Evolutionary conservation across 495 filamentous ascomycete genomes (phyloP).

Genomic region (Sporormia fimetaria): DNA sequence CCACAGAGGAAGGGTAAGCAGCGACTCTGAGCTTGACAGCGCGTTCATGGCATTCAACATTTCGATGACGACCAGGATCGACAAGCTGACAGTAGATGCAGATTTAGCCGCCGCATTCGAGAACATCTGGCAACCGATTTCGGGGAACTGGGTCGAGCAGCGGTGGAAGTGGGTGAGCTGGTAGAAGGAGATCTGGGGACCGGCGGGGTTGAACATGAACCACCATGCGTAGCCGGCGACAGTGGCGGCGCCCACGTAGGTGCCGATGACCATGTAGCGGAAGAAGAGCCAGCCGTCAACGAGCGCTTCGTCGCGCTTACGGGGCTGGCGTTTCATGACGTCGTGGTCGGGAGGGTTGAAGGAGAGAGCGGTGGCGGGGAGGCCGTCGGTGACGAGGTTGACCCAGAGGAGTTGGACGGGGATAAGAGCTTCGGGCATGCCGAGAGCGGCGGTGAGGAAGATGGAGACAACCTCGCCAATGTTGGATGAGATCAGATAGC

Average conservation of each 20-base stretch:
- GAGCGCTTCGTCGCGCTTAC: constrained; percentile 83
- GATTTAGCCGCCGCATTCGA: constrained; percentile 76
- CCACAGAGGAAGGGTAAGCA: constrained; percentile 87
- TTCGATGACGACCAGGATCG: constrained; percentile 90
- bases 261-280: constrained; percentile 92
- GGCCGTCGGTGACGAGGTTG: constrained; percentile 94
- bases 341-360: constrained; percentile 98
- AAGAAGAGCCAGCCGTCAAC: constrained; percentile 95
- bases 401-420: constrained; percentile 98
- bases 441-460: constrained; percentile 90
- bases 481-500: constrained; percentile 97
- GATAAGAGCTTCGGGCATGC: constrained; percentile 96
- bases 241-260: constrained; percentile 87
- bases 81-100: constrained; percentile 90
- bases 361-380: constrained; percentile 89
- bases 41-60: constrained; percentile 99
- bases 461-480: constrained; percentile 99
- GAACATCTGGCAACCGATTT: constrained; percentile 95
- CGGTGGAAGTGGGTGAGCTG: constrained; percentile 91
- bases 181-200: constrained; percentile 85
- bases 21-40: constrained; percentile 85
- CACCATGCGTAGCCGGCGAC: constrained; percentile 98
- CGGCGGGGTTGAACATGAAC: constrained; percentile 93
- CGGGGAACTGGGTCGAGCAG: constrained; percentile 74
- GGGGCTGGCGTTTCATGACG: constrained; percentile 84